phyloP scores from a whole-genome alignment of 2,329 filamentous ascomycete genomes.

The Alternaria sp. region DNA sequence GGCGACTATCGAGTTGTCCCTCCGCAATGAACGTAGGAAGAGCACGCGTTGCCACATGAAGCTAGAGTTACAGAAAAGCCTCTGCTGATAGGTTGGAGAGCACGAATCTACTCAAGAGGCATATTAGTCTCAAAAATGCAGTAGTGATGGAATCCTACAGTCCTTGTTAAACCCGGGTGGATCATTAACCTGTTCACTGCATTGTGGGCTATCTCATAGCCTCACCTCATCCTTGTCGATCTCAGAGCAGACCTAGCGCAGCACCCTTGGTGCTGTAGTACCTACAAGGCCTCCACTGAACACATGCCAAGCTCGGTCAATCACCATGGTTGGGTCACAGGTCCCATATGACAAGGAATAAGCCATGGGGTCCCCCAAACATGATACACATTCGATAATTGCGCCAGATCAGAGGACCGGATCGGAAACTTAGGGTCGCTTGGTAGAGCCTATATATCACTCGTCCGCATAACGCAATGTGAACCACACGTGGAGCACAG shows the following conservation, averaged over 20 bases:
- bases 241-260: neutral
- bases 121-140: neutral
- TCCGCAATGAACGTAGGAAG: too few relatives aligned
- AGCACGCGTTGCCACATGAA: too few relatives aligned
- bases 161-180: neutral
- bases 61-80: too few relatives aligned
- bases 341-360: conserved; percentile 3
- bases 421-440: neutral
- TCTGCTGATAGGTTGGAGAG: too few relatives aligned
- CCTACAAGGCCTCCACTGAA: neutral
- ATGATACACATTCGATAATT: conserved; percentile 6
- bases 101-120: neutral
- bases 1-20: too few relatives aligned
- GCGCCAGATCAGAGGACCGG: neutral
- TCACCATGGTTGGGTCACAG: neutral
- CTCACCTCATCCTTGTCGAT: conserved; percentile 2
- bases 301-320: neutral
- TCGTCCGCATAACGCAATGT: neutral
- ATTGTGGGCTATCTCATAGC: neutral
- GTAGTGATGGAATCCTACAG: neutral
- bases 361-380: conserved; percentile 2
- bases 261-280: conserved; percentile 5
- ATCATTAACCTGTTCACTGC: neutral
- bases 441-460: neutral
- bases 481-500: neutral